Evolutionary conservation across 371 early-diverging fungal genomes (phyloP).

Genomic region (Smittium culicis): DNA sequence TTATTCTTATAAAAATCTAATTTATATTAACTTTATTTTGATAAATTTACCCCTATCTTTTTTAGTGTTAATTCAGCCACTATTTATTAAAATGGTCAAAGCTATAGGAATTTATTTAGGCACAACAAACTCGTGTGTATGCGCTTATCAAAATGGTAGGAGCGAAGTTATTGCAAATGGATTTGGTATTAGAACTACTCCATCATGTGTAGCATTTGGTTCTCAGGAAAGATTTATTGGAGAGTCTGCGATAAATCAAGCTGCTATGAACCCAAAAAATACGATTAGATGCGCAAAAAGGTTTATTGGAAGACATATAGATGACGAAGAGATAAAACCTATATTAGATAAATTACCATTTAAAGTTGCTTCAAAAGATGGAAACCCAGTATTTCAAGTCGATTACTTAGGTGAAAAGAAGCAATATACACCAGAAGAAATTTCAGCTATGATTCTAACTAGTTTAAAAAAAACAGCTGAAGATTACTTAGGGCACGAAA

Average conservation of each 20-base stretch:
- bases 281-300: conserved; percentile 95
- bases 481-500: conserved; percentile 75
- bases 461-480: conserved; percentile 97
- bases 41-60: no score
- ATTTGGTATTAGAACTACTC: conserved; percentile 93
- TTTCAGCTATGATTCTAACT: conserved; percentile 87
- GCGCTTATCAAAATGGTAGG: conserved; percentile 91
- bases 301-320: conserved; percentile 87
- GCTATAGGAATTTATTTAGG: conserved; percentile 93
- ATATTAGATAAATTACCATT: conserved; percentile 90
- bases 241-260: conserved; percentile 89
- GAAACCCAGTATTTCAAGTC: conserved; percentile 73
- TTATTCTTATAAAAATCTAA: no score
- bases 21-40: no score
- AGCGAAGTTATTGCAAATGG: conserved; percentile 95
- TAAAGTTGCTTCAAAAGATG: conserved; percentile 66
- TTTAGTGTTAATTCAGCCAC: no score
- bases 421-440: conserved; percentile 90
- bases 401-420: conserved; percentile 77
- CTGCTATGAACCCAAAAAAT: conserved; percentile 72
- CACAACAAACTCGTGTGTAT: conserved; percentile 99
- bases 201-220: conserved; percentile 89
- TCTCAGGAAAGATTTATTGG: conserved; percentile 84
- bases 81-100: no score
- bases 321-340: conserved; percentile 71